A percentile compares a stretch with the other conserved stretches of the same genome.
These are phyloP conservation scores for Piper longum DNA, from an alignment of 164 flowering plant species.

Conservation along the genomic window DNA sequence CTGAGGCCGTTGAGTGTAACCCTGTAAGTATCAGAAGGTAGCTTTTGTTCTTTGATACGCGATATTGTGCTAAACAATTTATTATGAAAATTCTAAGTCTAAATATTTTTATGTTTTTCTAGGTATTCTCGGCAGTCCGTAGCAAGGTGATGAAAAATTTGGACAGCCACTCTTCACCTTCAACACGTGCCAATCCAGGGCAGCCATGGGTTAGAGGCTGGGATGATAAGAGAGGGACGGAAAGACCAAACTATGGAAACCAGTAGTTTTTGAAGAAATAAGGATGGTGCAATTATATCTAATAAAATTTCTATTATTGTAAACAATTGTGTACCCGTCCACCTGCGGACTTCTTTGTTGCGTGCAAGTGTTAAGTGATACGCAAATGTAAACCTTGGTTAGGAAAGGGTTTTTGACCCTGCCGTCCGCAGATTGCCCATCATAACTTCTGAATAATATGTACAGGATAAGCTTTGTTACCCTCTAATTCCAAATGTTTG, in stretches of 20 bases:
- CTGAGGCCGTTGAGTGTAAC: slow-evolving; percentile 49
- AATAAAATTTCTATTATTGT: too few species aligned
- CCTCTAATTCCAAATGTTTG: too few species aligned
- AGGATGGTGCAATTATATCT: too few species aligned
- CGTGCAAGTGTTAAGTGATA: too few species aligned
- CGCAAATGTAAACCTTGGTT: too few species aligned
- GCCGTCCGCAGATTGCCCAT: too few species aligned
- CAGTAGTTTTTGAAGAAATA: too few species aligned
- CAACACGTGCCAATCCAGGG: slow-evolving; percentile 80
- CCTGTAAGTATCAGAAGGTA: slow-evolving; percentile 34
- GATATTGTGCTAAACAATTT: not conserved
- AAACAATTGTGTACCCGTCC: too few species aligned
- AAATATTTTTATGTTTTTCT: not conserved
- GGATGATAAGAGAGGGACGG: slow-evolving; percentile 83
- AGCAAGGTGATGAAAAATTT: slow-evolving; percentile 57
- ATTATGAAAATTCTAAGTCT: not conserved
- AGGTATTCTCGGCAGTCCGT: slow-evolving; percentile 70
- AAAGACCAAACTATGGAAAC: slow-evolving; percentile 38
- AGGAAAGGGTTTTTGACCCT: too few species aligned
- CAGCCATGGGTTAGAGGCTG: slow-evolving; percentile 95
- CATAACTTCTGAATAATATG: too few species aligned
- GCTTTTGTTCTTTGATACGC: not conserved
- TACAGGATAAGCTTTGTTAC: too few species aligned
- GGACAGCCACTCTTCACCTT: slow-evolving; percentile 60
- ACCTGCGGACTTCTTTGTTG: too few species aligned